These are phyloP conservation scores for Penicillium roqueforti DNA, from an alignment of 495 filamentous ascomycete genomes.

Conservation along the genomic window DNA sequence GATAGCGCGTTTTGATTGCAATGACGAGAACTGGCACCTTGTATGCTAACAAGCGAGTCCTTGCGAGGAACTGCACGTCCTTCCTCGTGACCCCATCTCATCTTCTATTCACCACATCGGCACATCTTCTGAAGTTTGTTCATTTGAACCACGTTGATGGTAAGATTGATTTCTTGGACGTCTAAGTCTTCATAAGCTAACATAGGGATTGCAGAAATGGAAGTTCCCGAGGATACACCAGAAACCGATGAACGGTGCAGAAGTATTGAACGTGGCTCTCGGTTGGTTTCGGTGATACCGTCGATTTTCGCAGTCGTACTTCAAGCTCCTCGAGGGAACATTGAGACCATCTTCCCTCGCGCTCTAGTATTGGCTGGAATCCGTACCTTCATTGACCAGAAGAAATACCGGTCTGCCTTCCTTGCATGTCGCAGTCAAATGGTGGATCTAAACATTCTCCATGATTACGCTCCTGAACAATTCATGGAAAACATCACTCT, in stretches of 20 bases:
- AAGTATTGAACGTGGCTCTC: slow-evolving; percentile 84
- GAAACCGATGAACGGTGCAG: slow-evolving; percentile 90
- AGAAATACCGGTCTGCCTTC: slow-evolving; percentile 80
- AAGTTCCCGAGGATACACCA: slow-evolving; percentile 81
- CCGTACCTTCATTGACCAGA: slow-evolving; percentile 68
- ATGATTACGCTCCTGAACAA: slow-evolving; percentile 80
- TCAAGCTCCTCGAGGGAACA: slow-evolving; percentile 91
- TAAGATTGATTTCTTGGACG: slow-evolving; percentile 29
- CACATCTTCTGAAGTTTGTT: slow-evolving; percentile 89
- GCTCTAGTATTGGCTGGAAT: slow-evolving; percentile 90
- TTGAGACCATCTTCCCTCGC: slow-evolving; percentile 91
- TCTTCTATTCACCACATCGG: slow-evolving; percentile 85
- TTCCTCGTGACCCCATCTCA: slow-evolving; percentile 78
- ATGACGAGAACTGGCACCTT: slow-evolving; percentile 71
- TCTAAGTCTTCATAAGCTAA: slow-evolving; percentile 5
- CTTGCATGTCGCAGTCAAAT: slow-evolving; percentile 83
- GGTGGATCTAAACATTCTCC: slow-evolving; percentile 97
- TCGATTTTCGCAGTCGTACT: slow-evolving; percentile 75
- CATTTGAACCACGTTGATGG: slow-evolving; percentile 68
- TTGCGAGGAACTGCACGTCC: slow-evolving; percentile 86
- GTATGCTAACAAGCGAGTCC: slow-evolving; percentile 66
- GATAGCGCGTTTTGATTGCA: slow-evolving; percentile 36
- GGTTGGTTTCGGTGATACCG: slow-evolving; percentile 84
- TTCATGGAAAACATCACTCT: slow-evolving; percentile 71
- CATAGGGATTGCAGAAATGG: slow-evolving; percentile 50